Percentiles rank a stretch among this genome's conserved stretches.
phyloP scores from a whole-genome alignment of 2,329 filamentous ascomycete species.

The Neopestalotiopsis sp. region DNA sequence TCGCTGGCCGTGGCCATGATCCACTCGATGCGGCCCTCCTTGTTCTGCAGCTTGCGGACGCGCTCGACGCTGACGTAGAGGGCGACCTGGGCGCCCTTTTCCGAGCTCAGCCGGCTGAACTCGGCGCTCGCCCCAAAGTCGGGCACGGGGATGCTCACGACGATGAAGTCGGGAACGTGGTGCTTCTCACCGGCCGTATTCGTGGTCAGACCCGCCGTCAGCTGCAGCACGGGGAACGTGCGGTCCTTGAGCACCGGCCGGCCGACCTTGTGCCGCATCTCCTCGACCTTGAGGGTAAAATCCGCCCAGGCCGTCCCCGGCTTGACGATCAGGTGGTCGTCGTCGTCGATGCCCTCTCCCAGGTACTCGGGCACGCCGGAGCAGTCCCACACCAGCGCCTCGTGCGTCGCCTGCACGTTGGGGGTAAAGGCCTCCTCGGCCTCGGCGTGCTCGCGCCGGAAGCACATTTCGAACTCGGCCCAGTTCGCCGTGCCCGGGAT shows the following conservation, averaged over 20 bases:
- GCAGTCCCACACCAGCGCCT: constrained; percentile 54
- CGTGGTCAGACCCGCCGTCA: constrained; percentile 42
- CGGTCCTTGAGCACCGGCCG: constrained; percentile 62
- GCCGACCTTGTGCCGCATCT: constrained; percentile 70
- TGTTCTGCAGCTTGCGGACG: constrained; percentile 55
- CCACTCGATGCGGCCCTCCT: constrained; percentile 67
- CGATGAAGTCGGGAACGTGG: constrained; percentile 50
- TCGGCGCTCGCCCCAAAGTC: constrained; percentile 42
- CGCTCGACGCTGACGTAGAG: constrained; percentile 71
- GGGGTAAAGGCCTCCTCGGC: constrained; percentile 66
- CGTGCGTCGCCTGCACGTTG: constrained; percentile 53
- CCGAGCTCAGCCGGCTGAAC: constrained; percentile 40
- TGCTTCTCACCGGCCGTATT: too few relatives aligned
- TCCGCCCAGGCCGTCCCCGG: constrained; percentile 48
- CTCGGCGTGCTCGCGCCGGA: constrained; percentile 63
- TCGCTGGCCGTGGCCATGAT: constrained; percentile 79
- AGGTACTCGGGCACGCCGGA: constrained; percentile 41
- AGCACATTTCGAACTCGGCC: constrained; percentile 65
- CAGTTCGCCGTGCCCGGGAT: constrained; percentile 62
- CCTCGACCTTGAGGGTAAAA: constrained; percentile 58
- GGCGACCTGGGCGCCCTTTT: constrained; percentile 59
- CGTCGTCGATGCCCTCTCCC: constrained; percentile 37
- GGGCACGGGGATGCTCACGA: constrained; percentile 62
- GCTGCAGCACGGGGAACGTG: constrained; percentile 70
- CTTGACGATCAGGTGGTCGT: constrained; percentile 16